Evolutionary conservation across 805 yeast genomes (phyloP).

Genomic region (Tetrapisispora iriomotensis): DNA sequence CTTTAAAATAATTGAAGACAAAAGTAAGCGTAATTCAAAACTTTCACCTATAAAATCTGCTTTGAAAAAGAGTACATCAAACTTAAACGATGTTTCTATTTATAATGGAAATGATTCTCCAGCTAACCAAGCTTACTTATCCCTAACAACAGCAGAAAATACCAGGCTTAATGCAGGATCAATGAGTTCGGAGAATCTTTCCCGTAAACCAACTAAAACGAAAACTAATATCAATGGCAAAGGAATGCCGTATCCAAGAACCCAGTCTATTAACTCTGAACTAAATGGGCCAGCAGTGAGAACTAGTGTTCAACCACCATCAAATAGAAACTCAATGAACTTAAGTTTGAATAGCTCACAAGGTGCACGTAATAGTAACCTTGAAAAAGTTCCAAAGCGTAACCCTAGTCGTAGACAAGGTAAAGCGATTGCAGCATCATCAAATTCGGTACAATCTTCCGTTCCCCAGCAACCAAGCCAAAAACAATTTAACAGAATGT

Average conservation of each 20-base stretch:
- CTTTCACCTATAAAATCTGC: slow-evolving; percentile 39
- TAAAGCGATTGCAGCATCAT: not conserved
- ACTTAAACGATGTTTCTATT: not conserved
- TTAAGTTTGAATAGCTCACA: not conserved
- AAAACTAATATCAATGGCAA: slow-evolving; percentile 15
- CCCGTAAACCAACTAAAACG: slow-evolving; percentile 6
- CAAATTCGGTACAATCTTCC: not conserved
- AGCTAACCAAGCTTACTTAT: slow-evolving; percentile 55
- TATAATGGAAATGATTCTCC: not conserved
- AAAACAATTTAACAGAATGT: not conserved
- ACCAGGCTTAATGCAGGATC: slow-evolving; percentile 55
- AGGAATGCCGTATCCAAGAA: slow-evolving; percentile 9
- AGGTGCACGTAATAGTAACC: not conserved
- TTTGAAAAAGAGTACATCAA: slow-evolving; percentile 26
- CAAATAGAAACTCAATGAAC: not conserved
- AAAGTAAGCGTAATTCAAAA: slow-evolving; percentile 5
- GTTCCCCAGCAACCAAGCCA: not conserved
- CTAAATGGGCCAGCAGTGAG: not conserved
- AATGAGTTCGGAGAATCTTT: not conserved
- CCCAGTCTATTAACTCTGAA: not conserved
- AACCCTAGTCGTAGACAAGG: not conserved
- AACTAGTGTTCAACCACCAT: not conserved
- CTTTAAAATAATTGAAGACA: not conserved
- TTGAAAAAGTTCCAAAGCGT: not conserved
- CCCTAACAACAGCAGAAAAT: slow-evolving; percentile 69